These are phyloP conservation scores for Amauroascus verrucosus DNA, from an alignment of 2,329 filamentous ascomycete genomes.

Conservation along the genomic window DNA sequence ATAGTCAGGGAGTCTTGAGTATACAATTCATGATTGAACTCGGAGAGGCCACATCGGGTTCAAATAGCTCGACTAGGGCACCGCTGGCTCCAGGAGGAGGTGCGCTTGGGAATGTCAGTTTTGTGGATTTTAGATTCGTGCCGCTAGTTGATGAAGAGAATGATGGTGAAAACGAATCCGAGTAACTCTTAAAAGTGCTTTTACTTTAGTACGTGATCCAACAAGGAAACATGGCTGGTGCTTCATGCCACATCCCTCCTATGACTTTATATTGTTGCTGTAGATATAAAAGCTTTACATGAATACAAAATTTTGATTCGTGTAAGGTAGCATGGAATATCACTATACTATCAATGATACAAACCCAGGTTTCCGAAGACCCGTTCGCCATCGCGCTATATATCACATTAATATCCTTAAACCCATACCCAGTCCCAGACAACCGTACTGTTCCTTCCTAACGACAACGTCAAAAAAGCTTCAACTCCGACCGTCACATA, in stretches of 20 bases:
- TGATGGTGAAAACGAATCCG: constrained; percentile 14
- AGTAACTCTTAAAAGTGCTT: neutral
- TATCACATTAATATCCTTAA: neutral
- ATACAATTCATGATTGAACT: constrained; percentile 94
- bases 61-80: constrained; percentile 17
- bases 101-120: constrained; percentile 29
- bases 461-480: neutral
- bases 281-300: no score
- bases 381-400: neutral
- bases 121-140: constrained; percentile 41
- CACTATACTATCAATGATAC: no score
- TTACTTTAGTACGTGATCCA: neutral
- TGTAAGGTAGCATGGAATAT: no score
- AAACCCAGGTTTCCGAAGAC: neutral
- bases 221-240: no score
- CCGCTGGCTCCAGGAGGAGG: constrained; percentile 18
- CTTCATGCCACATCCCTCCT: no score
- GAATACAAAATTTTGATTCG: no score
- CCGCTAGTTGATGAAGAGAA: constrained; percentile 35
- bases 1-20: constrained; percentile 81
- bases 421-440: neutral
- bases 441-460: neutral
- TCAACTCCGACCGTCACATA: neutral
- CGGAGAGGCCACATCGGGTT: constrained; percentile 44
- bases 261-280: no score